These are phyloP conservation scores for Fusarium scirpi DNA, from an alignment of 2,329 filamentous ascomycete genomes.

Conservation along the genomic window DNA sequence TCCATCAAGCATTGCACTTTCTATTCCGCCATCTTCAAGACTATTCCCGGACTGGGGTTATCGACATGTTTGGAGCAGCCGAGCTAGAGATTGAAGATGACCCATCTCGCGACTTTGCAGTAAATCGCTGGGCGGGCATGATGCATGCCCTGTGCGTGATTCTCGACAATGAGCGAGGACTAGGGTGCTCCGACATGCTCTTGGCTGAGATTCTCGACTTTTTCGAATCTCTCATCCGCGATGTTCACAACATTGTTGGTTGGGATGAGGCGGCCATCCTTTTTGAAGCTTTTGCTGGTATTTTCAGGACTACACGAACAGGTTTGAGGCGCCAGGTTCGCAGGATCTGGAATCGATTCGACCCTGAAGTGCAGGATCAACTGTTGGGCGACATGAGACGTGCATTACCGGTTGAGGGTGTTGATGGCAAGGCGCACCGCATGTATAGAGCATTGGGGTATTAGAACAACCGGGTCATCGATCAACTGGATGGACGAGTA, in stretches of 20 bases:
- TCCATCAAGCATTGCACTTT: constrained; percentile 33
- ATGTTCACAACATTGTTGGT: constrained; percentile 35
- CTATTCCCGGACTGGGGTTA: constrained; percentile 12
- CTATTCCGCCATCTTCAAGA: constrained; percentile 37
- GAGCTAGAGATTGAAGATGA: constrained; percentile 23
- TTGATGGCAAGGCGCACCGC: constrained; percentile 31
- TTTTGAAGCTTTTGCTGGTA: constrained; percentile 40
- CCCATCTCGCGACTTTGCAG: background rate
- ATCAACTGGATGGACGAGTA: background rate
- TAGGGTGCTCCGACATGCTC: constrained; percentile 47
- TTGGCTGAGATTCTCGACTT: constrained; percentile 43
- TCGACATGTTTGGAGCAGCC: constrained; percentile 36
- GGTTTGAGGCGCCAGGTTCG: constrained; percentile 28
- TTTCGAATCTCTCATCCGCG: constrained; percentile 39
- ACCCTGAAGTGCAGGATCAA: constrained; percentile 32
- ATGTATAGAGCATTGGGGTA: constrained; percentile 40
- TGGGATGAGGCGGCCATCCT: constrained; percentile 29
- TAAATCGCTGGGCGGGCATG: constrained; percentile 29
- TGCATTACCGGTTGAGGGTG: constrained; percentile 18
- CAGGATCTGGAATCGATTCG: constrained; percentile 42
- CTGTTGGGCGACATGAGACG: constrained; percentile 36
- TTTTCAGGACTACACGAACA: constrained; percentile 33
- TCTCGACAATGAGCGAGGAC: constrained; percentile 43
- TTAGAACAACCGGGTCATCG: background rate
- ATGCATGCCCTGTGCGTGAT: constrained; percentile 46